phyloP scores from a whole-genome alignment of 345 rosid genomes.

The Ceriops zippeliana region DNA sequence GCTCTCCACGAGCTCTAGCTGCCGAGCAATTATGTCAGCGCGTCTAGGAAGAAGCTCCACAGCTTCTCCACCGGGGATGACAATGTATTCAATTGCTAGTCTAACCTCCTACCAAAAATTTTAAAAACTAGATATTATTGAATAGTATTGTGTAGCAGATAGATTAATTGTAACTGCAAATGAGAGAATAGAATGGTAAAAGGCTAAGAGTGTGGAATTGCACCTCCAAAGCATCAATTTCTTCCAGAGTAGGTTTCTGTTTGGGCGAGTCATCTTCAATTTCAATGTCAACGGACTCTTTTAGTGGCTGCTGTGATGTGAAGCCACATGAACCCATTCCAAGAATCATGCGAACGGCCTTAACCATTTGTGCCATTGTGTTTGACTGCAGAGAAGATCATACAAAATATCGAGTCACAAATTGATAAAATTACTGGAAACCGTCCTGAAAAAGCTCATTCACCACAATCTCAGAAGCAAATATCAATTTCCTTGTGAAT shows the following conservation, averaged over 20 bases:
- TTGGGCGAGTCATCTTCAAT: conserved; percentile 83
- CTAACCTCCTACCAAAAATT: conserved; percentile 63
- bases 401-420: not conserved
- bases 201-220: conserved; percentile 12
- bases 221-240: conserved; percentile 97
- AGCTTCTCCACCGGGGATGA: conserved; percentile 90
- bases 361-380: conserved; percentile 96
- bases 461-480: conserved; percentile 3
- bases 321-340: conserved; percentile 63
- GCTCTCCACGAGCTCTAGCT: conserved; percentile 87
- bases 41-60: conserved; percentile 95
- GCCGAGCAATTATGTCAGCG: conserved; percentile 76
- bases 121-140: not conserved
- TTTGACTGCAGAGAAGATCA: conserved; percentile 56
- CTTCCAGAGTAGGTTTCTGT: conserved; percentile 85
- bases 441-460: not conserved
- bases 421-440: not conserved
- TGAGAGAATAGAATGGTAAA: not conserved
- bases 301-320: conserved; percentile 28
- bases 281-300: conserved; percentile 54
- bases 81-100: conserved; percentile 86
- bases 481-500: not conserved
- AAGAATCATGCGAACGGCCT: conserved; percentile 86
- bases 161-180: too few relatives aligned
- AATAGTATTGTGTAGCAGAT: not conserved